Conservation (phyloP, 2,329 filamentous ascomycete genomes). For the Aspergillus sp. region DNA sequence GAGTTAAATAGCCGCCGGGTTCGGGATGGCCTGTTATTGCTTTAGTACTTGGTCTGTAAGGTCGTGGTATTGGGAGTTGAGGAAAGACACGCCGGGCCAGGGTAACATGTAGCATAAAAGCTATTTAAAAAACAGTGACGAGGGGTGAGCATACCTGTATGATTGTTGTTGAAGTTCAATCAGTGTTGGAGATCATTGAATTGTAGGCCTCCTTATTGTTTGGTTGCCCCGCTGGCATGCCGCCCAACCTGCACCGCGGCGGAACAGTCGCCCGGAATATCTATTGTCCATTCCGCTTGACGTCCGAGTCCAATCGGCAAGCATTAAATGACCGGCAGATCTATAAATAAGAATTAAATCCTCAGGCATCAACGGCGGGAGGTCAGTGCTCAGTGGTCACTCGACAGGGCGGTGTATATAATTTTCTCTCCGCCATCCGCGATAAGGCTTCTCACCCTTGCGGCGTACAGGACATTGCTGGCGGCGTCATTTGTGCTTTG, state of each 20-base stretch:
- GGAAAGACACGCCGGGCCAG: neutral
- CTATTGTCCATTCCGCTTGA: slow-evolving; percentile 20
- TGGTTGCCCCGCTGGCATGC: slow-evolving; percentile 16
- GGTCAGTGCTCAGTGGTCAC: neutral
- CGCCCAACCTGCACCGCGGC: slow-evolving; percentile 10
- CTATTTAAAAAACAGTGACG: neutral
- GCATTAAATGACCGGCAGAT: neutral
- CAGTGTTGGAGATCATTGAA: neutral
- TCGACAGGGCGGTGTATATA: slow-evolving; percentile 10
- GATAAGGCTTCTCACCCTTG: slow-evolving; percentile 20
- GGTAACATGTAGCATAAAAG: neutral
- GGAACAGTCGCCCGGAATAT: slow-evolving; percentile 22
- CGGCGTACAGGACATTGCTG: slow-evolving; percentile 8
- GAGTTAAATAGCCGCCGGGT: neutral
- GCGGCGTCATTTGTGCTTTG: neutral
- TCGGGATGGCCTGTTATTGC: neutral
- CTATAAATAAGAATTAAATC: slow-evolving; percentile 3
- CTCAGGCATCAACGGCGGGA: slow-evolving; percentile 6
- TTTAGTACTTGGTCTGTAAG: neutral
- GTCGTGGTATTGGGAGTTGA: neutral
- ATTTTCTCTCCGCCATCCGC: slow-evolving; percentile 17
- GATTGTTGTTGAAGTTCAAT: neutral
- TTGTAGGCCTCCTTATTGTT: slow-evolving; percentile 11
- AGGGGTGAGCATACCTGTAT: neutral
- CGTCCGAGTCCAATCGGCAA: slow-evolving; percentile 20